These are phyloP conservation scores for Russula sp. DNA, from an alignment of 768 basidiomycete genomes.

Conservation along the genomic window DNA sequence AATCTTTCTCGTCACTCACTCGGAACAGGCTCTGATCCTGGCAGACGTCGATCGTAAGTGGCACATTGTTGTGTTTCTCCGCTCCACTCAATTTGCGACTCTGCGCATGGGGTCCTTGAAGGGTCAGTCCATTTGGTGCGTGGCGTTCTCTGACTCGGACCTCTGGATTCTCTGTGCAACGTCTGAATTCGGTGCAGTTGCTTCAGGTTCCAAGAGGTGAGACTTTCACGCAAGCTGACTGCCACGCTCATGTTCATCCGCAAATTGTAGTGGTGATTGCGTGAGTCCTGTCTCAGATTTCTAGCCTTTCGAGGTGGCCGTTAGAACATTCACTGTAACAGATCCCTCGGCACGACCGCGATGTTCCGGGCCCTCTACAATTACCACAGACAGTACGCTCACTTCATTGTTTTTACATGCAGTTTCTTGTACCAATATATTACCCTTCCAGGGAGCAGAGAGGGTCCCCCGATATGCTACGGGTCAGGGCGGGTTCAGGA, in stretches of 20 bases:
- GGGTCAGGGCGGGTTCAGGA: background rate
- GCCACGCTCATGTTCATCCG: background rate
- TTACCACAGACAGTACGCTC: background rate
- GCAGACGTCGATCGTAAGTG: constrained; percentile 2
- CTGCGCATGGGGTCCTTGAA: background rate
- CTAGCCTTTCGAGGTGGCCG: background rate
- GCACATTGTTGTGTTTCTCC: no score
- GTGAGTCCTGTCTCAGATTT: background rate
- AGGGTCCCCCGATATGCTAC: background rate
- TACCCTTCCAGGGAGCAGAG: background rate
- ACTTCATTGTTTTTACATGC: background rate
- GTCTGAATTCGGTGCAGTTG: background rate
- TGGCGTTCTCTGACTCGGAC: background rate
- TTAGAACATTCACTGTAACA: background rate
- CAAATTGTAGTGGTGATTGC: background rate
- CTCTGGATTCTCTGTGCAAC: no score
- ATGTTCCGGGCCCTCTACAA: constrained; percentile 1
- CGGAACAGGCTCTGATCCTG: background rate
- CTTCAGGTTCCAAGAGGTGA: constrained; percentile 8
- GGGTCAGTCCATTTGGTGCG: background rate
- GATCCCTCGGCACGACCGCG: background rate
- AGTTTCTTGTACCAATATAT: background rate
- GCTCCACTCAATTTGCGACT: background rate
- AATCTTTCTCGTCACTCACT: background rate
- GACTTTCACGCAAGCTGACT: background rate